Evolutionary conservation across 495 filamentous ascomycete species (phyloP), one percentile per base, ranked within the genome.

Genomic region (Bacidia rubella): DNA sequence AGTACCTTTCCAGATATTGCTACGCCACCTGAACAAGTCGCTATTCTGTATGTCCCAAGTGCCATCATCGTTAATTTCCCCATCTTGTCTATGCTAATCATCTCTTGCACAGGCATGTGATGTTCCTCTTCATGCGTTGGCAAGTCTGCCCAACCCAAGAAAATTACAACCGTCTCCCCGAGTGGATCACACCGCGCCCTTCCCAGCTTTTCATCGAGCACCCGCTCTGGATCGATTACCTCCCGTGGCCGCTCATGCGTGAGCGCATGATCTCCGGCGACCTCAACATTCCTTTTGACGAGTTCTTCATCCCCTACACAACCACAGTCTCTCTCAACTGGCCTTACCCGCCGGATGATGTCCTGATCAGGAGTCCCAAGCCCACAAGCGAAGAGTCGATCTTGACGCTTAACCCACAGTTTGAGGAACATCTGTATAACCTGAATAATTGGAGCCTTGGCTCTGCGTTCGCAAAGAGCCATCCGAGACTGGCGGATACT

Each of bases 121-220:
- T 89, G 86, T 90, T 90, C 64, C 74, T 87, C 9, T 60, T 86
- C 47, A 86, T 89, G 82, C 80, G 86, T 2, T 93, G 86, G 86
- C 79, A 82, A 59, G 80, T 93, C 21, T 72, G 68, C 10, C 86
- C 86, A 0, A 86, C 86, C 3, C 70, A 68, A 43, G 81, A 85
- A 56, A 89, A 85, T 65, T 87, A 83, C 61, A 72, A 80, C 19
- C 73, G 85, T 5, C 62, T 92, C 2, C 86, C 87, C 0, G 66
- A 76, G 1, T 89, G 79, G 77, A 62, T 80, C 15, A 73, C 71
- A 0, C 85, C 86, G 10, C 65, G 75, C 1, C 68, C 75, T 0
- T 70, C 70, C 9, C 86, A 90, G 62, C 66, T 82, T 11, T 68
- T 76, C 24, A 70, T 64, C 0, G 64, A 75, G 1, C 86, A 93